Evolutionary conservation across 164 flowering plant genomes (phyloP), one percentile per base, ranked within the genome.

Genomic region (Piper betle): DNA sequence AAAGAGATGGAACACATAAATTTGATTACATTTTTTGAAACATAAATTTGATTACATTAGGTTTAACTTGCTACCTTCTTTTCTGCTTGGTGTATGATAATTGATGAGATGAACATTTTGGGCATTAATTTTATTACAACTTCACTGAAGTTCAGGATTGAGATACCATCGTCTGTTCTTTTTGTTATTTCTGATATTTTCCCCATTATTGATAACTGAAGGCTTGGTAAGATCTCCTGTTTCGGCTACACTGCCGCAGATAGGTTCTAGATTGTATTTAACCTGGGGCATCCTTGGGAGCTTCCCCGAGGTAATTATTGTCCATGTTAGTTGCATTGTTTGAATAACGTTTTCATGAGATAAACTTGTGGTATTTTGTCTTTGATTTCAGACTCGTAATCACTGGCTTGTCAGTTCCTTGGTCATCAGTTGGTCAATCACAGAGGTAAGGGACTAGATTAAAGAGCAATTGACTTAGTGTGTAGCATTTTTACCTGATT

Each of bases 211-310:
- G 10, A 42, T 46, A 3, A 43, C 46, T 15, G 39, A 66, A 90
- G 99, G 99, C 58, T 65, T 94, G 81, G 99, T 94, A 52, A 81
- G 99, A 69, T 94, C 99, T 68, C 99, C 99, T 39, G 72, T 94
- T 18, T 52, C 88, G 41, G 93, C 99, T 1, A 94, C 96, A 19
- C 76, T 94, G 57, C 99, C 97, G 1, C 97, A 94, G 73, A 87
- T 94, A 3, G 62, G 88, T 71, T 91, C 99, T 41, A 83, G 99
- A 64, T 65, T 94, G 76, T 86, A 66, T 69, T 57, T 94, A 40
- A 73, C 84, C 42, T 91, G 99, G 97, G 96, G 87, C 9, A 83
- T 94, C 60, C 70, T 94, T 38, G 87, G 78, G 79, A 86, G 93
- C 74, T 88, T 85, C 66, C 97, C 99, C 18, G 91, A 94, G 93